Percentiles rank a stretch among this genome's conserved stretches.
phyloP scores from a whole-genome alignment of 306 rosid genomes.

The Arachis stenosperma region DNA sequence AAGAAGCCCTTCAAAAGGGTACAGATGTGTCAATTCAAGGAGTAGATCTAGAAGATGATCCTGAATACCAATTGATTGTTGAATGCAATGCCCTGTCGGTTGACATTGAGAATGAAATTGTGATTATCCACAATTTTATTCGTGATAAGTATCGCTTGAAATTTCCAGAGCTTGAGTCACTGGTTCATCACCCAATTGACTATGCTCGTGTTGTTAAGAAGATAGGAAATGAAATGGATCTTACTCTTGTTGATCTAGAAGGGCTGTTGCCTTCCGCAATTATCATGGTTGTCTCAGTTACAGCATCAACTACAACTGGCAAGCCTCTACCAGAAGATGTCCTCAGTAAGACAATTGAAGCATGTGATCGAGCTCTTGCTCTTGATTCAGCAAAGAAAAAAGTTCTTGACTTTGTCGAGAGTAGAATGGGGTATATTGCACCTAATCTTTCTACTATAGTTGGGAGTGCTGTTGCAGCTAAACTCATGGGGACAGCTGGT shows the following conservation, averaged over 20 bases:
- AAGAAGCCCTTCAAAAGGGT: slow-evolving; percentile 72
- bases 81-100: slow-evolving; percentile 90
- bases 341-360: slow-evolving; percentile 77
- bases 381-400: slow-evolving; percentile 86
- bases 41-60: slow-evolving; percentile 86
- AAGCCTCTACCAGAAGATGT: slow-evolving; percentile 95
- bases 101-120: slow-evolving; percentile 94
- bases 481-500: slow-evolving; percentile 98
- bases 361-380: slow-evolving; percentile 93
- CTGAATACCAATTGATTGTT: slow-evolving; percentile 91
- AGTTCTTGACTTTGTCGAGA: slow-evolving; percentile 95
- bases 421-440: slow-evolving; percentile 97
- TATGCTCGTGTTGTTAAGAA: slow-evolving; percentile 96
- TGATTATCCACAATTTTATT: slow-evolving; percentile 85
- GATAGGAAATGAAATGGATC: slow-evolving; percentile 93
- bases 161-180: slow-evolving; percentile 95
- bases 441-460: slow-evolving; percentile 92
- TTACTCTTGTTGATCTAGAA: slow-evolving; percentile 93
- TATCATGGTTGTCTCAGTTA: slow-evolving; percentile 96
- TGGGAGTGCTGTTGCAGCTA: slow-evolving; percentile 96
- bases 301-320: slow-evolving; percentile 97
- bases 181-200: slow-evolving; percentile 94
- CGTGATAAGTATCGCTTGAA: slow-evolving; percentile 93
- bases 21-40: slow-evolving; percentile 64
- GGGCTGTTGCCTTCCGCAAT: slow-evolving; percentile 93